phyloP scores from a whole-genome alignment of 345 rosid species.

The Camelina hispida region DNA sequence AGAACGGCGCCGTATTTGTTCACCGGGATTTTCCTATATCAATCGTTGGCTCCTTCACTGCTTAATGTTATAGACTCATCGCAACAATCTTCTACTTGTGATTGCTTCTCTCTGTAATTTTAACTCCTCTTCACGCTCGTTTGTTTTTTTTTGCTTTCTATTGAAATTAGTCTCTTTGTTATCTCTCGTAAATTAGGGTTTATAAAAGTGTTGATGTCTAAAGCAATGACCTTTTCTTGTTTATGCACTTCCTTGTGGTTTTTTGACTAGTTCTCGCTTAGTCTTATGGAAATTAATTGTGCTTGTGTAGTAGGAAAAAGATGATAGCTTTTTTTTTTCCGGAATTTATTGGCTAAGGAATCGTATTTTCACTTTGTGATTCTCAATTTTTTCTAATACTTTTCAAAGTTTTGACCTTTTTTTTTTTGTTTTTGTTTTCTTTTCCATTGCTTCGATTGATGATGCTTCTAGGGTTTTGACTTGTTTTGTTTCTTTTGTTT shows the following conservation, averaged over 20 bases:
- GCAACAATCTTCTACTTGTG: constrained; percentile 19
- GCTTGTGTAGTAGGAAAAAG: constrained; percentile 6
- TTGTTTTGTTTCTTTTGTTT: constrained; percentile 38
- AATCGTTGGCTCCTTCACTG: not conserved
- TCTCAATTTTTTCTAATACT: not conserved
- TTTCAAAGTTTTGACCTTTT: not conserved
- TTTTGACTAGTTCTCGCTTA: constrained; percentile 2
- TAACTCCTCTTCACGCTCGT: constrained; percentile 4
- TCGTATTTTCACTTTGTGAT: not conserved
- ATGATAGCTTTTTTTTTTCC: not conserved
- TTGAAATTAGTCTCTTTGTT: constrained; percentile 19
- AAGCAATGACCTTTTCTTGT: not conserved
- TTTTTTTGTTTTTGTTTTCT: not conserved
- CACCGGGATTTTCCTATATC: not conserved
- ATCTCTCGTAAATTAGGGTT: constrained; percentile 25
- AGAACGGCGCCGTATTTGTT: constrained; percentile 26
- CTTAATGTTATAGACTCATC: constrained; percentile 23
- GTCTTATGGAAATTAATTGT: not conserved
- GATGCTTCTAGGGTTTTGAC: constrained; percentile 21
- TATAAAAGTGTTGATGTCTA: constrained; percentile 13
- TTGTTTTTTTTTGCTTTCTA: constrained; percentile 27
- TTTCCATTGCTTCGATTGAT: not conserved
- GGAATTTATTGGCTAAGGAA: not conserved
- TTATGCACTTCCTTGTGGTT: constrained; percentile 6
- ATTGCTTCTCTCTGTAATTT: constrained; percentile 31